Conservation (phyloP, 345 rosid genomes). For the Mallotus nudiflorus region DNA sequence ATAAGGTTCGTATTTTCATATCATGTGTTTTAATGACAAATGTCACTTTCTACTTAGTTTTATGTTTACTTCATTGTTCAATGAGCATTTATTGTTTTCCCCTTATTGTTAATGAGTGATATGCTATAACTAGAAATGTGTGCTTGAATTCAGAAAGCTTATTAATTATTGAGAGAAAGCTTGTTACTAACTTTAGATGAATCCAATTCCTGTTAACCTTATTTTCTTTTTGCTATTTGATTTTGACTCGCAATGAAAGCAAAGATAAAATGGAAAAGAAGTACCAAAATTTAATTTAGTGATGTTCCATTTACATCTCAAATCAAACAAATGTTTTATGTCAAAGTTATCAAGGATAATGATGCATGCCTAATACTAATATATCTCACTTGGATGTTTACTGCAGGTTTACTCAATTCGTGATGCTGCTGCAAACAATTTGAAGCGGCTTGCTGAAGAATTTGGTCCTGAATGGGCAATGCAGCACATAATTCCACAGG, state of each 20-base stretch:
- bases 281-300: too few relatives aligned
- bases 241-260: not conserved
- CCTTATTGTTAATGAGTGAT: not conserved
- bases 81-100: not conserved
- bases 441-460: conserved; percentile 95
- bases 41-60: not conserved
- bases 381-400: not conserved
- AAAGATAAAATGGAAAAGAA: not conserved
- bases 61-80: not conserved
- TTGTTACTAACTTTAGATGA: not conserved
- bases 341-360: not conserved
- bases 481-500: conserved; percentile 97
- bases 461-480: conserved; percentile 99
- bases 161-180: not conserved
- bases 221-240: too few relatives aligned
- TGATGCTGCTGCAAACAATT: conserved; percentile 92
- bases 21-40: not conserved
- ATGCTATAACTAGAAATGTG: conserved; percentile 1
- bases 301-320: not conserved
- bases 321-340: not conserved
- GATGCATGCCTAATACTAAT: not conserved
- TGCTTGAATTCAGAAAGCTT: not conserved
- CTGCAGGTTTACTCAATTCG: conserved; percentile 85
- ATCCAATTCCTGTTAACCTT: too few relatives aligned
- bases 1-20: conserved; percentile 58